Evolutionary conservation across 768 basidiomycete species (phyloP), one percentile per base, ranked within the genome.

Genomic region (Psilocybe tampanensis): DNA sequence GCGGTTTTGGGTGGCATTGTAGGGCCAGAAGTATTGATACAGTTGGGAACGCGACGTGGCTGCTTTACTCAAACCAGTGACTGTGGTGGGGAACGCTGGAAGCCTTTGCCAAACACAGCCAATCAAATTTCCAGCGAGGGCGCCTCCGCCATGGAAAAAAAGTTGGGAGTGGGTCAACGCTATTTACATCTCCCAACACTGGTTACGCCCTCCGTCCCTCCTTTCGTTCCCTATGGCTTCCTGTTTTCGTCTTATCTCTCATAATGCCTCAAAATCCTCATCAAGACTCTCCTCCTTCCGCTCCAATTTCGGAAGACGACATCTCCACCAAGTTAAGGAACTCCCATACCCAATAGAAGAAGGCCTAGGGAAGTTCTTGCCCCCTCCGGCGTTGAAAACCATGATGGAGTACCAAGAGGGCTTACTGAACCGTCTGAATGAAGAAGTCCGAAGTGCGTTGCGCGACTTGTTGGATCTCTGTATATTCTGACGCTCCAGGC

Each of bases 371-470:
- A 76, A 85, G 19, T 96, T 96, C 70, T 75, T 95, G 65, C 85
- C 90, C 1, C 86, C 91, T 19, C 64, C 69, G n/a, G 89, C 89
- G 1, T 79, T 95, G 56, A 83, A 81, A 60, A 81, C 82, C 56
- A 76, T 94, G 47, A 78, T 86, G 47, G 94, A 95, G 65, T 97
- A 91, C 72, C 94, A 95, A 68, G 81, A 90, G 58, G 94, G 94
- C 8, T 77, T 95, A 29, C 72, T 96, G 55, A 79, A 87, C 53
- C 81, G 91, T 48, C 70, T 97, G 47, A 93, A 90, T 62, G 84
- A 89, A 9, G 82, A 89, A 68, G 80, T 92, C 32, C 77, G 80
- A 70, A 86, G 94, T 94, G 66, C 57, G 82, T 69, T 15, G 19
- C 56, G 41, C 45, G 32, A n/a, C 36, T 34, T 13, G n/a, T 32